phyloP scores from a whole-genome alignment of 148 eudicot species.

The Diospyros kaki region DNA sequence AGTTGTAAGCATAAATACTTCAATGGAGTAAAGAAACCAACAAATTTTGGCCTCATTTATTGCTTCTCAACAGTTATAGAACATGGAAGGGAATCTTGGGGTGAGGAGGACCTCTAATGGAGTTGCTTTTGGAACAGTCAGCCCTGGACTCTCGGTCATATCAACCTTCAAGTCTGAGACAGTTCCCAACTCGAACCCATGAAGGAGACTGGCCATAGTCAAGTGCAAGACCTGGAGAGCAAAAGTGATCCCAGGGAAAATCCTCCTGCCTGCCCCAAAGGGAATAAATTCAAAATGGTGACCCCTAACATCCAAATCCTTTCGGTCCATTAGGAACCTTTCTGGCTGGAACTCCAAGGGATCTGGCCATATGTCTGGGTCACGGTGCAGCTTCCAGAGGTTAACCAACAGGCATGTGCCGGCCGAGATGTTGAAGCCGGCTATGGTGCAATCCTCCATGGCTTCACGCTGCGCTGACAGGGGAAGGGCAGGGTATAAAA shows the following conservation, averaged over 20 bases:
- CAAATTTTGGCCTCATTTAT: background rate
- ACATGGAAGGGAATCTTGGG: background rate
- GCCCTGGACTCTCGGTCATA: slow-evolving; percentile 16
- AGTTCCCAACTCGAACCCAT: slow-evolving; percentile 16
- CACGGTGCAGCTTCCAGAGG: slow-evolving; percentile 13
- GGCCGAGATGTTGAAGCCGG: slow-evolving; percentile 9
- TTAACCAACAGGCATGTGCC: slow-evolving; percentile 9
- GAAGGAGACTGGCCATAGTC: slow-evolving; percentile 14
- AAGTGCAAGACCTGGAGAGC: slow-evolving; percentile 7
- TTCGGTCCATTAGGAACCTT: slow-evolving; percentile 8
- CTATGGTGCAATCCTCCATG: slow-evolving; percentile 4
- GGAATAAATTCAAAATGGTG: slow-evolving; percentile 17
- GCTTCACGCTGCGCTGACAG: slow-evolving; percentile 6
- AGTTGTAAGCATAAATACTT: no score
- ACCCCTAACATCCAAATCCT: slow-evolving; percentile 21
- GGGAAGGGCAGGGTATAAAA: slow-evolving; percentile 5
- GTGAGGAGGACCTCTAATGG: slow-evolving; percentile 4
- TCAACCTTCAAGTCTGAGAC: slow-evolving; percentile 8
- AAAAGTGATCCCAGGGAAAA: slow-evolving; percentile 17
- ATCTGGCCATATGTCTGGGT: slow-evolving; percentile 8
- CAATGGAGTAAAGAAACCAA: no score
- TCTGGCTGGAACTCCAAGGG: slow-evolving; percentile 12
- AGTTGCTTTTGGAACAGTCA: slow-evolving; percentile 6
- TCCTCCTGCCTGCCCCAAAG: slow-evolving; percentile 25
- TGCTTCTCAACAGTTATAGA: background rate